Evolutionary conservation across 805 yeast species (phyloP).

Genomic region (Saccharomycopsis amapae): DNA sequence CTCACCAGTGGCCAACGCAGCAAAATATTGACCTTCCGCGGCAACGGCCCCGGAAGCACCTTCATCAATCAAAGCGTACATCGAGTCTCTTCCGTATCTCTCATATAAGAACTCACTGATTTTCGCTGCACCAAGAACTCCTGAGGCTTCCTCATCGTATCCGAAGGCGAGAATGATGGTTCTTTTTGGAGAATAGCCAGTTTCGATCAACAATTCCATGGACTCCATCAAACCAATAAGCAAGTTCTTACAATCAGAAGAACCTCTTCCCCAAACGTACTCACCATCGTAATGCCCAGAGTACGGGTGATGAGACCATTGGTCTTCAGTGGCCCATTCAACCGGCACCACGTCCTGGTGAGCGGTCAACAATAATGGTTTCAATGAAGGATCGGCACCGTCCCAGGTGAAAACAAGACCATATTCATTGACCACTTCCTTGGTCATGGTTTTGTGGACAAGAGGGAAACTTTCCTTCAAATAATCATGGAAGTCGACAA

Average conservation of each 20-base stretch:
- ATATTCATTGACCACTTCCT: constrained; percentile 50
- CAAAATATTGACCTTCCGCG: constrained; percentile 41
- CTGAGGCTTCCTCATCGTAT: constrained; percentile 72
- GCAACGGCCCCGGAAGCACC: constrained; percentile 40
- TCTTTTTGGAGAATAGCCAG: constrained; percentile 52
- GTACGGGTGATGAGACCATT: constrained; percentile 67
- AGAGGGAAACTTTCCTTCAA: constrained; percentile 50
- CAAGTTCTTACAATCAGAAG: constrained; percentile 66
- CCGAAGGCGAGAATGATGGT: constrained; percentile 62
- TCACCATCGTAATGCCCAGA: constrained; percentile 65
- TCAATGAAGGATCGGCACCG: constrained; percentile 43
- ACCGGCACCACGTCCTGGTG: constrained; percentile 83
- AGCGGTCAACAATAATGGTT: constrained; percentile 65
- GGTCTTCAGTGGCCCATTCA: constrained; percentile 42
- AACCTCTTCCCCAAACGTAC: constrained; percentile 69
- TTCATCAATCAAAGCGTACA: constrained; percentile 68
- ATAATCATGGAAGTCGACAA: constrained; percentile 44
- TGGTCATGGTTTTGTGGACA: constrained; percentile 38
- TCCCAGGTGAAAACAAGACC: constrained; percentile 50
- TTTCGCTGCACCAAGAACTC: constrained; percentile 51
- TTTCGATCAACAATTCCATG: constrained; percentile 43
- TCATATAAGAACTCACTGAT: constrained; percentile 44
- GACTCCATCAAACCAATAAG: constrained; percentile 63
- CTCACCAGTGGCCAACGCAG: constrained; percentile 52
- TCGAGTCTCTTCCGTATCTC: constrained; percentile 52